Conservation (phyloP, 805 yeast genomes). For the Ogataea philodendri region DNA sequence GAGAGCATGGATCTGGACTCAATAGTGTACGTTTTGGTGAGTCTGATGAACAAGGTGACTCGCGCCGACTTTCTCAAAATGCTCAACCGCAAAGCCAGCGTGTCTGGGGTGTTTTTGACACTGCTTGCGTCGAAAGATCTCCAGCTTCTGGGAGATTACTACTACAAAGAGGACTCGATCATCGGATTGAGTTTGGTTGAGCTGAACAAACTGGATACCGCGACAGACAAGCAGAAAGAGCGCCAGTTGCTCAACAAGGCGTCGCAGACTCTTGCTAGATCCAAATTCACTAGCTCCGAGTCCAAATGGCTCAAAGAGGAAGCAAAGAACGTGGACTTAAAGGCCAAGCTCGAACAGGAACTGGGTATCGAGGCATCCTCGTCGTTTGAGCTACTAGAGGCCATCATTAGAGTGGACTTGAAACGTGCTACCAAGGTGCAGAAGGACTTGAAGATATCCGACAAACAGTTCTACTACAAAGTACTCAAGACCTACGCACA, state of each 20-base stretch:
- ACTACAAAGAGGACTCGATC: conserved; percentile 61
- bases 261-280: conserved; percentile 32
- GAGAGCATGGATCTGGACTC: conserved; percentile 61
- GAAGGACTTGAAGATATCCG: conserved; percentile 55
- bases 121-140: conserved; percentile 35
- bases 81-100: conserved; percentile 46
- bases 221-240: conserved; percentile 21
- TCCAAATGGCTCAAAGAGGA: conserved; percentile 44
- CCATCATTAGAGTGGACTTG: conserved; percentile 47
- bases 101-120: conserved; percentile 38
- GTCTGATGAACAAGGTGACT: conserved; percentile 53
- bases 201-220: conserved; percentile 29
- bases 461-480: conserved; percentile 53
- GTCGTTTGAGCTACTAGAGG: conserved; percentile 46
- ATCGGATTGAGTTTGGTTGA: conserved; percentile 45
- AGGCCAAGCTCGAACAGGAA: conserved; percentile 35
- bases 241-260: conserved; percentile 30
- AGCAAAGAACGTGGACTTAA: conserved; percentile 41
- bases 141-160: conserved; percentile 50
- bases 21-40: conserved; percentile 53
- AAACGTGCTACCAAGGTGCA: conserved; percentile 47
- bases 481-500: conserved; percentile 48
- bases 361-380: conserved; percentile 24
- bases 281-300: conserved; percentile 36
- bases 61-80: conserved; percentile 68